Evolutionary conservation across 2,329 filamentous ascomycete species (phyloP).

Genomic region (Rhynchosporium graminicola): DNA sequence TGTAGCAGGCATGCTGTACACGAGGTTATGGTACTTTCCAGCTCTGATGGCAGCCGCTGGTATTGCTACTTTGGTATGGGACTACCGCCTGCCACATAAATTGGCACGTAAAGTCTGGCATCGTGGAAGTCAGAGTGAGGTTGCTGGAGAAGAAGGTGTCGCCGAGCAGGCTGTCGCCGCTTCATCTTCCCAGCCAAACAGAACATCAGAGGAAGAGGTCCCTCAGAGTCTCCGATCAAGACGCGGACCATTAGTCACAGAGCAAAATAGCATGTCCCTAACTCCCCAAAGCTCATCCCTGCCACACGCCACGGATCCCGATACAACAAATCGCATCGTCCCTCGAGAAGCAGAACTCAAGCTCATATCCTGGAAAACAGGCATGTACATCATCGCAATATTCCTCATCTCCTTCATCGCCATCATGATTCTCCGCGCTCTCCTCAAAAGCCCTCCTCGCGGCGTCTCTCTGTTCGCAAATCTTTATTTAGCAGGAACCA

Average conservation of each 20-base stretch:
- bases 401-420: slow-evolving; percentile 60
- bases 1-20: slow-evolving; percentile 68
- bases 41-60: slow-evolving; percentile 61
- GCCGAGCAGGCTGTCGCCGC: background rate
- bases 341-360: slow-evolving; percentile 7
- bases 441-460: slow-evolving; percentile 39
- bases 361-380: slow-evolving; percentile 20
- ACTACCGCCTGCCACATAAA: slow-evolving; percentile 52
- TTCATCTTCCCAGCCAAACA: slow-evolving; percentile 1
- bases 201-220: background rate
- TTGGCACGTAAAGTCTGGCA: background rate
- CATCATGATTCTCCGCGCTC: slow-evolving; percentile 55
- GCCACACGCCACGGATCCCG: background rate
- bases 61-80: slow-evolving; percentile 54
- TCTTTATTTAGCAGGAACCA: slow-evolving; percentile 47
- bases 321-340: slow-evolving; percentile 15
- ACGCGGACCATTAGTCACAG: background rate
- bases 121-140: background rate
- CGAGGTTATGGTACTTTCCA: slow-evolving; percentile 75
- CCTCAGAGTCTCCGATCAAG: background rate
- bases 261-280: background rate
- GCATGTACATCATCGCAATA: slow-evolving; percentile 8
- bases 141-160: background rate
- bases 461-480: slow-evolving; percentile 58
- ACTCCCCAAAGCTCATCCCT: background rate